Percentiles rank a stretch among this genome's conserved stretches.
These are phyloP conservation scores for Arthrocladium fulminans DNA, from an alignment of 2,329 filamentous ascomycete species.

Conservation along the genomic window DNA sequence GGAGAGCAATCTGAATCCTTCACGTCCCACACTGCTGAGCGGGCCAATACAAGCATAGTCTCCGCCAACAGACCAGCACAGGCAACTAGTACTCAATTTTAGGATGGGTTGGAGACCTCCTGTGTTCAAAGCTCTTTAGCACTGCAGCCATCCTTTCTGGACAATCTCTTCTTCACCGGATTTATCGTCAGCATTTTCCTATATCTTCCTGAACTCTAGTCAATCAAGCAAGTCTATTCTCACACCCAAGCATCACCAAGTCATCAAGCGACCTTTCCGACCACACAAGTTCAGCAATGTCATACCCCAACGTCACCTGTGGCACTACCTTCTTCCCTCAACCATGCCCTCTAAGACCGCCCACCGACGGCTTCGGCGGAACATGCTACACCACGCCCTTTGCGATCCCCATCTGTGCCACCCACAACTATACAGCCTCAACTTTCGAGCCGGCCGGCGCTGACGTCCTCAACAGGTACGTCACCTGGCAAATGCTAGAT, in stretches of 20 bases:
- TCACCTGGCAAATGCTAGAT: background rate
- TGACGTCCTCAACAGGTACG: background rate
- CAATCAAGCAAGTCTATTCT: background rate
- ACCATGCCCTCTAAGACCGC: background rate
- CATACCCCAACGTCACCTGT: background rate
- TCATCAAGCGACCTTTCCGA: background rate
- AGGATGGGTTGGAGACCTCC: too few relatives aligned
- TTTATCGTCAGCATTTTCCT: too few relatives aligned
- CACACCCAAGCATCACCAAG: background rate
- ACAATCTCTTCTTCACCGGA: too few relatives aligned
- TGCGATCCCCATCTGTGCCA: background rate
- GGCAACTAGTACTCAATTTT: too few relatives aligned
- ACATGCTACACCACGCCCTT: background rate
- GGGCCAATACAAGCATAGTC: too few relatives aligned
- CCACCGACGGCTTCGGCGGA: background rate
- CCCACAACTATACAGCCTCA: background rate
- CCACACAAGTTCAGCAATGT: too few relatives aligned
- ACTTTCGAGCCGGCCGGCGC: background rate
- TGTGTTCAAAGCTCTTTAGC: too few relatives aligned
- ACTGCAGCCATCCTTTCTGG: too few relatives aligned
- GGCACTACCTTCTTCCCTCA: background rate
- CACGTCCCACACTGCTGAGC: too few relatives aligned
- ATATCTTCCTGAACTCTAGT: background rate
- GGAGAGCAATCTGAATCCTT: too few relatives aligned
- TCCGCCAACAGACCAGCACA: too few relatives aligned